These are phyloP conservation scores for Helichrysum umbraculigerum DNA, from an alignment of 129 eudicot species.

Conservation along the genomic window DNA sequence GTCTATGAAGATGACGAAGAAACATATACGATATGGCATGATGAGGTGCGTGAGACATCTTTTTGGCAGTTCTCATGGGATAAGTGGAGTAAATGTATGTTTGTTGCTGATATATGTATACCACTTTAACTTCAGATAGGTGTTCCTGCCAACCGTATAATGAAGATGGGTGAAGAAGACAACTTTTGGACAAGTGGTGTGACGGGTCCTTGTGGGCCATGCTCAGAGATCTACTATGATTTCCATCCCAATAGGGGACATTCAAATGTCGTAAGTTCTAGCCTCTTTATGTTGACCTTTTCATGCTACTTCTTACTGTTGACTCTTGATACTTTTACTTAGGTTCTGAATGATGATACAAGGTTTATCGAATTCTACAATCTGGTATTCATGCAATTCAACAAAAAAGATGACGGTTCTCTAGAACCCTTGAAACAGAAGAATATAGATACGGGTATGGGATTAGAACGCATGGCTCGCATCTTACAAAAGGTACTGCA, in stretches of 20 bases:
- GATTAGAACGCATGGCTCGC: conserved; percentile 94
- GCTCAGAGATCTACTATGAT: conserved; percentile 94
- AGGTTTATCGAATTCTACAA: conserved; percentile 98
- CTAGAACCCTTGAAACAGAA: conserved; percentile 86
- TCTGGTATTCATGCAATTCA: conserved; percentile 94
- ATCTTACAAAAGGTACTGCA: conserved; percentile 77
- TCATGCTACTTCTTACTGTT: conserved; percentile 8
- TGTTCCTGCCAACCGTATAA: conserved; percentile 75
- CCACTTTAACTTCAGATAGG: conserved; percentile 62
- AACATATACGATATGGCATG: conserved; percentile 86
- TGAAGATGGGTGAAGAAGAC: conserved; percentile 93
- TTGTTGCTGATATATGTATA: neutral
- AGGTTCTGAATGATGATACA: conserved; percentile 94
- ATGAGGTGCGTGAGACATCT: conserved; percentile 48
- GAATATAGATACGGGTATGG: conserved; percentile 96
- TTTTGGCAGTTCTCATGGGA: conserved; percentile 14
- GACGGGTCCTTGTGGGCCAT: conserved; percentile 99
- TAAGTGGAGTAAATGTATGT: neutral
- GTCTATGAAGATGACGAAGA: conserved; percentile 92
- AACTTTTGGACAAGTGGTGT: conserved; percentile 97
- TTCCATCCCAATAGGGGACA: conserved; percentile 80
- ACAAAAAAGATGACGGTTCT: conserved; percentile 78
- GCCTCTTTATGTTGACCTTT: conserved; percentile 8
- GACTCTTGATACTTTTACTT: conserved; percentile 20
- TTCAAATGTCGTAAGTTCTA: conserved; percentile 60